Evolutionary conservation across 1,284 basidiomycete genomes (phyloP).

Genomic region (Cutaneotrichosporon dermatis): DNA sequence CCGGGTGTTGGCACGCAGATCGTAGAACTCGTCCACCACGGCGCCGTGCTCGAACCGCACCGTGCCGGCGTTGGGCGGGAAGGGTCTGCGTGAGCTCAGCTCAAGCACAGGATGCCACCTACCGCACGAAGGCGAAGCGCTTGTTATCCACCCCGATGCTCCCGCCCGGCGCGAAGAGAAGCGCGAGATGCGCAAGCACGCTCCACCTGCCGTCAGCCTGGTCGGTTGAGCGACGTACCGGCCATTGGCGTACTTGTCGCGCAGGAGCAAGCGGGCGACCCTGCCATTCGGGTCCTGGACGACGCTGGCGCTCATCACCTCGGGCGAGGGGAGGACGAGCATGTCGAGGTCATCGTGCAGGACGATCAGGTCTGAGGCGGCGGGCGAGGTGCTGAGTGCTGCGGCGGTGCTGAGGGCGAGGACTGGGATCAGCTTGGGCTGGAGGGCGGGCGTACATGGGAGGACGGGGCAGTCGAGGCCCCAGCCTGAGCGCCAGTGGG

Average conservation of each 20-base stretch:
- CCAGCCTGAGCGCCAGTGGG: neutral
- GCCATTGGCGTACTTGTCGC: constrained; percentile 15
- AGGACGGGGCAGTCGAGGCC: constrained; percentile 1
- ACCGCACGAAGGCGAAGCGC: constrained; percentile 11
- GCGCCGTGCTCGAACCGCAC: constrained; percentile 13
- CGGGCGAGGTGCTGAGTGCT: neutral
- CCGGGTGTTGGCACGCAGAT: constrained; percentile 12
- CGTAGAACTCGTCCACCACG: constrained; percentile 8
- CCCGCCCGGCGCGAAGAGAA: constrained; percentile 7
- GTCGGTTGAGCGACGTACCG: neutral
- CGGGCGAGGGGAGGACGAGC: neutral
- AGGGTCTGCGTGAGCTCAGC: constrained; percentile 6
- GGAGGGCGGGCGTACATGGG: neutral
- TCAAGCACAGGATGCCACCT: neutral
- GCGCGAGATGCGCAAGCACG: constrained; percentile 10
- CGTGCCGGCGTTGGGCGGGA: constrained; percentile 1
- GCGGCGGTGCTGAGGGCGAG: constrained; percentile 2
- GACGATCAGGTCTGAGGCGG: constrained; percentile 4
- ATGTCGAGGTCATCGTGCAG: constrained; percentile 7
- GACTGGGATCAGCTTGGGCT: neutral
- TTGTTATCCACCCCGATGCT: constrained; percentile 11
- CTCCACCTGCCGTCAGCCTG: constrained; percentile 9
- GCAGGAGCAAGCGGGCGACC: constrained; percentile 6
- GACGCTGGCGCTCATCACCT: neutral
- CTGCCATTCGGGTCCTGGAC: constrained; percentile 4